Conservation (phyloP, 495 filamentous ascomycete genomes). For the Bombardia bombarda region DNA sequence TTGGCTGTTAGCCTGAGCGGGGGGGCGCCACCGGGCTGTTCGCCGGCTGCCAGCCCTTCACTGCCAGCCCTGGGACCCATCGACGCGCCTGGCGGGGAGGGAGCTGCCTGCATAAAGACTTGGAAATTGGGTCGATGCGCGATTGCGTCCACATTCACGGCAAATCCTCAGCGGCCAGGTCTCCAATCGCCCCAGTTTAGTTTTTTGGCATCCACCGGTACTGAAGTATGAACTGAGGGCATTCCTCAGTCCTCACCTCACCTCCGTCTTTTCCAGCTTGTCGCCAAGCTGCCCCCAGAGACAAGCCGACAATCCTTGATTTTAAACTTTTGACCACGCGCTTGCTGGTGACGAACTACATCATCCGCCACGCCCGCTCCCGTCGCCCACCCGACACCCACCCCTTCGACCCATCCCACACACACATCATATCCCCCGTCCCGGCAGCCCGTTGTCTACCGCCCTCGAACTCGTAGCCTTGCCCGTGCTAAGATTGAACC, state of each 20-base stretch:
- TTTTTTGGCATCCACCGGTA: constrained; percentile 17
- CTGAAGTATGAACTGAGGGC: constrained; percentile 15
- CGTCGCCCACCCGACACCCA: too few relatives aligned
- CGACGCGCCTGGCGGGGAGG: too few relatives aligned
- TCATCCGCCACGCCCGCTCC: too few relatives aligned
- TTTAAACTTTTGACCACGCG: too few relatives aligned
- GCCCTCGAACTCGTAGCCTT: too few relatives aligned
- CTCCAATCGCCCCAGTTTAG: constrained; percentile 18
- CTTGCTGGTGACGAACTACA: too few relatives aligned
- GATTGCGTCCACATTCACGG: constrained; percentile 7
- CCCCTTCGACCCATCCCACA: constrained; percentile 1
- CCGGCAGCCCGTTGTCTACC: neutral
- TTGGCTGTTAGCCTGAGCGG: too few relatives aligned
- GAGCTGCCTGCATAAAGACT: constrained; percentile 9
- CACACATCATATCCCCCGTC: neutral
- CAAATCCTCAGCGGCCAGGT: constrained; percentile 13
- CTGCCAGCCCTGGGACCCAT: too few relatives aligned
- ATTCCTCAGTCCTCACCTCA: too few relatives aligned
- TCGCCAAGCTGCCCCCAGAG: neutral
- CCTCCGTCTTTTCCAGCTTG: neutral
- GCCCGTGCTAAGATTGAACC: too few relatives aligned
- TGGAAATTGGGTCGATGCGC: constrained; percentile 22
- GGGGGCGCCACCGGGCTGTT: too few relatives aligned
- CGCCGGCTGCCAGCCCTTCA: too few relatives aligned
- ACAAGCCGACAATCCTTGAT: neutral